These are phyloP conservation scores for Carex parvula DNA, from an alignment of 176 grass and related monocot genomes.

Conservation along the genomic window DNA sequence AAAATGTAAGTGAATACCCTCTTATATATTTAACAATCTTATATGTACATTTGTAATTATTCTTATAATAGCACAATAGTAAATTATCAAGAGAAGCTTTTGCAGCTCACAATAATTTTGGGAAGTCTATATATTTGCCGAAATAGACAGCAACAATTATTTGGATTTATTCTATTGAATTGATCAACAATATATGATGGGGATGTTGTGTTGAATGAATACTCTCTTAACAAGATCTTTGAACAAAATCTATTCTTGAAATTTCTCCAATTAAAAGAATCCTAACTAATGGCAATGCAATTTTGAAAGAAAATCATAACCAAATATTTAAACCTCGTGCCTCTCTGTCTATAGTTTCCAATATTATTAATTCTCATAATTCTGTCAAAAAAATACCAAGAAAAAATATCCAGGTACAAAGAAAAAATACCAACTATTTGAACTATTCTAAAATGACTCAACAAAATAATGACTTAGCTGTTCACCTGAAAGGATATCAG, in stretches of 20 bases:
- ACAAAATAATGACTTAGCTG: neutral
- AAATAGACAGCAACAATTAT: neutral
- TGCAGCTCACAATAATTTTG: neutral
- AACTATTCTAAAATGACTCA: neutral
- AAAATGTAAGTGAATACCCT: neutral
- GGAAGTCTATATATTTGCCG: neutral
- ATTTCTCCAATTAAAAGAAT: neutral
- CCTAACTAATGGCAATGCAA: neutral
- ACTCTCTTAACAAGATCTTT: neutral
- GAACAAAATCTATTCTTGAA: neutral
- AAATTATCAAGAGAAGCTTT: neutral
- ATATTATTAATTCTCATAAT: neutral
- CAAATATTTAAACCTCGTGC: neutral
- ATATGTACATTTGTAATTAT: no score
- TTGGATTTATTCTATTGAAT: neutral
- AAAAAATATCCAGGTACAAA: neutral
- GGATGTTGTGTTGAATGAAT: neutral
- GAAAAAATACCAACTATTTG: neutral
- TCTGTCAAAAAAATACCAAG: neutral
- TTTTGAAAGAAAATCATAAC: neutral
- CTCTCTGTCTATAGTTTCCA: neutral
- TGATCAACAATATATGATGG: neutral
- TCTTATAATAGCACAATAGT: neutral
- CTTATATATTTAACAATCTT: neutral
- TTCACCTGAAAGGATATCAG: constrained; percentile 49